Base-by-base conservation (phyloP, 2,329 filamentous ascomycete species). In the Fusarium sp. region DNA sequence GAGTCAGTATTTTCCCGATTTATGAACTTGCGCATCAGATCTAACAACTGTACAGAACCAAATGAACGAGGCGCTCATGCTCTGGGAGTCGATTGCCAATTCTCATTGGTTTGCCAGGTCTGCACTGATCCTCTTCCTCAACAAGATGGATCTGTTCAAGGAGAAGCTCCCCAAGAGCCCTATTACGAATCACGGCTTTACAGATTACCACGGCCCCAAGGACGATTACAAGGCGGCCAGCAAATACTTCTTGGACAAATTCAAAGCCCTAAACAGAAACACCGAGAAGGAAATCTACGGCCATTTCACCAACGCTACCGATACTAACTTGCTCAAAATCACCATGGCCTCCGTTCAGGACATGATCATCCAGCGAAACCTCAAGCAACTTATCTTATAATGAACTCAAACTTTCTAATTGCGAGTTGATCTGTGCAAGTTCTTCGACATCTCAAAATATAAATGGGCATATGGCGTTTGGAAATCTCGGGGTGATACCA, bases 31-130 rank as follows among this genome's bases (percentile, higher is more conserved):
- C 37, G 37, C 24, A 34, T 40, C 18, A 22, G 37, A 53, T 62
- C 66, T 74, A 45, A 73, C 58, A 51, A 20, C n/a, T 7, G 27
- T 20, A 10, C 71, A 94, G 92, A 95, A 95, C 79, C 92, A 94
- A 92, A 95, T 94, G 92, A 93, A 94, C 80, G 92, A 95, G 81
- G 92, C 92, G 4, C 84, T 95, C 75, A 94, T 94, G 91, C 85
- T 95, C 20, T 95, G 93, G 85, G 92, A 94, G 79, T 94, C 92
- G 2, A 91, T 95, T 70, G 92, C 92, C 76, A 94, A 94, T 78
- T 94, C 92, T 6, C 92, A 94, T 77, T 95, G 92, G 92, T 95
- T 95, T 81, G 89, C 90, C 75, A 91, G 91, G 73, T 94, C 92
- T 42, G 90, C 92, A 2, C 90, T 94, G 64, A 94, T 95, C 71